These are phyloP conservation scores for Pichia cactophila DNA, from an alignment of 1,139 yeast genomes.

Conservation along the genomic window DNA sequence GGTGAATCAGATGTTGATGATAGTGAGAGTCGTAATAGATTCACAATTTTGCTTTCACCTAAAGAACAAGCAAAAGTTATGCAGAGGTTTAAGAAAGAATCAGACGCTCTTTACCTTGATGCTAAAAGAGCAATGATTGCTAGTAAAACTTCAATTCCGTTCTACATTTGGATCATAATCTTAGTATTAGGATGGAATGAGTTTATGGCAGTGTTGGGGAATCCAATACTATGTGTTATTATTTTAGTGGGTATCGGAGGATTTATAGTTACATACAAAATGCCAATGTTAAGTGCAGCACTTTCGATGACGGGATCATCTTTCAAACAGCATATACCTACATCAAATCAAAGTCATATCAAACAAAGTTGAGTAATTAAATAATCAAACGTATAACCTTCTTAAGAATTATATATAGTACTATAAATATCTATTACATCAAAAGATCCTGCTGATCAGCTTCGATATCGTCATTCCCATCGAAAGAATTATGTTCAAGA, in stretches of 20 bases:
- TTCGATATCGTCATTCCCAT: constrained; percentile 40
- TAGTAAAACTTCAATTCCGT: constrained; percentile 71
- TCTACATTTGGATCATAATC: constrained; percentile 67
- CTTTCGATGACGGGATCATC: constrained; percentile 26
- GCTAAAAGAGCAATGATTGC: constrained; percentile 71
- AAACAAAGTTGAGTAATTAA: too few species aligned
- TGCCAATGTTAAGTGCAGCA: constrained; percentile 74
- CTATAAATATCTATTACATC: constrained; percentile 20
- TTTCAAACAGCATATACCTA: constrained; percentile 12
- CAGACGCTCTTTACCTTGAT: constrained; percentile 77
- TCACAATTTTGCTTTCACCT: constrained; percentile 53
- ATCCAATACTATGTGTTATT: constrained; percentile 68
- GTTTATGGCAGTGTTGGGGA: constrained; percentile 77
- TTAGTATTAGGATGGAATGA: constrained; percentile 92
- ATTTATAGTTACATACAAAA: constrained; percentile 57
- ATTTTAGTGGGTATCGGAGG: constrained; percentile 52
- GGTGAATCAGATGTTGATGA: constrained; percentile 25
- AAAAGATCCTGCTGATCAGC: constrained; percentile 57
- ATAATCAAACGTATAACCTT: too few species aligned
- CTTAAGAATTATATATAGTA: too few species aligned
- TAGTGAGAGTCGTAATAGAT: constrained; percentile 34
- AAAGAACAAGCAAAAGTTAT: constrained; percentile 51
- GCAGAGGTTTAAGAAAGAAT: constrained; percentile 62
- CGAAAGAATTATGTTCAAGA: constrained; percentile 34
- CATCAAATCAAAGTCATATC: not conserved